A percentile compares a stretch with the other conserved stretches of the same genome.
Conservation (phyloP, 495 filamentous ascomycete species). For the Penicillium coffeae region DNA sequence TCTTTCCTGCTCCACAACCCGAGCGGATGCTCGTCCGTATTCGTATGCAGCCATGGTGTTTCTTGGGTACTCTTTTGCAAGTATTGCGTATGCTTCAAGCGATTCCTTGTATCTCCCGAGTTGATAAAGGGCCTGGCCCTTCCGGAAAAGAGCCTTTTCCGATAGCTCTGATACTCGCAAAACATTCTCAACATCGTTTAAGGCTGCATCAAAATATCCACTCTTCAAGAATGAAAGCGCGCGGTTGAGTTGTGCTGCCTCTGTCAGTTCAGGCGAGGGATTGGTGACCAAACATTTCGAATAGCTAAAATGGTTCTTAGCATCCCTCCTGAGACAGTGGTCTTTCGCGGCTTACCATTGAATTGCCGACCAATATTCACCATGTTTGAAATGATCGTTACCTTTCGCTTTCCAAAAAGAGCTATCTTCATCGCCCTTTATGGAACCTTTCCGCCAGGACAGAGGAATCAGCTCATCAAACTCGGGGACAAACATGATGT, state of each 20-base stretch:
- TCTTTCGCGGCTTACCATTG: constrained; percentile 17
- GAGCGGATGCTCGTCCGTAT: constrained; percentile 12
- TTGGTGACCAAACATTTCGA: constrained; percentile 20
- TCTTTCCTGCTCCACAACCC: constrained; percentile 17
- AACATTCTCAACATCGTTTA: constrained; percentile 37
- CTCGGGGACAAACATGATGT: constrained; percentile 33
- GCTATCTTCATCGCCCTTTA: constrained; percentile 14
- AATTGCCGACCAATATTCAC: constrained; percentile 17
- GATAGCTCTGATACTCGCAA: constrained; percentile 19
- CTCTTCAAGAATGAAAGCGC: constrained; percentile 42
- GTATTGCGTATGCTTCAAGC: constrained; percentile 19
- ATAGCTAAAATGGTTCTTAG: constrained; percentile 21
- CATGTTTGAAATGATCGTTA: constrained; percentile 27
- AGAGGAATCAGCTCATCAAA: constrained; percentile 30
- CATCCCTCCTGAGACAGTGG: neutral
- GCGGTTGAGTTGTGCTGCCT: constrained; percentile 38
- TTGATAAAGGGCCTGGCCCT: constrained; percentile 43
- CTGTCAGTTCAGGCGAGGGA: constrained; percentile 10
- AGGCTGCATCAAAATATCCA: constrained; percentile 44
- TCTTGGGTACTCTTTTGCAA: constrained; percentile 22
- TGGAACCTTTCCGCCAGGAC: constrained; percentile 27
- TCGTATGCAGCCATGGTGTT: constrained; percentile 16
- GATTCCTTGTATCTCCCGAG: constrained; percentile 40
- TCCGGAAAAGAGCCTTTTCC: constrained; percentile 46
- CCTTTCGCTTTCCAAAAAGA: constrained; percentile 39